These are phyloP conservation scores for Arthrobotrys entomopaga DNA, from an alignment of 2,329 filamentous ascomycete genomes.

Conservation along the genomic window DNA sequence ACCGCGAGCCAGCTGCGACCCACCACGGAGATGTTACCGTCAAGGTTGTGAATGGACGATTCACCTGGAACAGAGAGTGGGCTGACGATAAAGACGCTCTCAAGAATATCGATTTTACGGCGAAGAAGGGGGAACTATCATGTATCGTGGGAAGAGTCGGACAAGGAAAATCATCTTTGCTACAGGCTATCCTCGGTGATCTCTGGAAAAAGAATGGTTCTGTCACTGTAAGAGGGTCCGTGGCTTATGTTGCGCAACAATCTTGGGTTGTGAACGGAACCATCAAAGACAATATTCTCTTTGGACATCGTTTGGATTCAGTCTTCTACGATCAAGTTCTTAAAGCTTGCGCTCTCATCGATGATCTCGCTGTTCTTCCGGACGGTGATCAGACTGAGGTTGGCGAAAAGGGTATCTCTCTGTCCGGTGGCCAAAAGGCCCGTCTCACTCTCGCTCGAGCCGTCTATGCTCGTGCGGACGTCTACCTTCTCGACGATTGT, in stretches of 20 bases:
- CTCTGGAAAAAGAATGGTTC: slow-evolving; percentile 87
- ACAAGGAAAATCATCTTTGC: slow-evolving; percentile 89
- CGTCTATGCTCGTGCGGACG: slow-evolving; percentile 94
- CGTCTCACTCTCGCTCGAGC: slow-evolving; percentile 90
- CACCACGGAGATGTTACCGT: slow-evolving; percentile 87
- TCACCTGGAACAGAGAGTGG: slow-evolving; percentile 83
- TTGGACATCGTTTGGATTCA: slow-evolving; percentile 92
- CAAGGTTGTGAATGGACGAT: slow-evolving; percentile 81
- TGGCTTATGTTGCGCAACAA: slow-evolving; percentile 92
- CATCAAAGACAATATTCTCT: slow-evolving; percentile 95
- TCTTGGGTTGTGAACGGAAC: slow-evolving; percentile 98
- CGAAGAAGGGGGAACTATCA: slow-evolving; percentile 89
- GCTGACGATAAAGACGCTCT: slow-evolving; percentile 70
- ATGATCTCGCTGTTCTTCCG: slow-evolving; percentile 90
- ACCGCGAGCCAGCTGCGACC: slow-evolving; percentile 74
- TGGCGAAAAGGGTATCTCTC: slow-evolving; percentile 92
- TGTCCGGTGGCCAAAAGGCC: slow-evolving; percentile 90
- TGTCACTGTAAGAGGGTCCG: slow-evolving; percentile 81
- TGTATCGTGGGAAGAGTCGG: slow-evolving; percentile 96
- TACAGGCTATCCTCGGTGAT: slow-evolving; percentile 89
- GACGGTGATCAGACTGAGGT: slow-evolving; percentile 97
- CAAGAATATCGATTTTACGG: slow-evolving; percentile 85
- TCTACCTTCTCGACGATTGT: slow-evolving; percentile 93
- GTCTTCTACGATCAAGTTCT: slow-evolving; percentile 94
- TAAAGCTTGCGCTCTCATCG: slow-evolving; percentile 85